Percentiles rank a stretch among this genome's conserved stretches.
These are phyloP conservation scores for Adansonia grandidieri DNA, from an alignment of 441 rosid genomes.

Conservation along the genomic window DNA sequence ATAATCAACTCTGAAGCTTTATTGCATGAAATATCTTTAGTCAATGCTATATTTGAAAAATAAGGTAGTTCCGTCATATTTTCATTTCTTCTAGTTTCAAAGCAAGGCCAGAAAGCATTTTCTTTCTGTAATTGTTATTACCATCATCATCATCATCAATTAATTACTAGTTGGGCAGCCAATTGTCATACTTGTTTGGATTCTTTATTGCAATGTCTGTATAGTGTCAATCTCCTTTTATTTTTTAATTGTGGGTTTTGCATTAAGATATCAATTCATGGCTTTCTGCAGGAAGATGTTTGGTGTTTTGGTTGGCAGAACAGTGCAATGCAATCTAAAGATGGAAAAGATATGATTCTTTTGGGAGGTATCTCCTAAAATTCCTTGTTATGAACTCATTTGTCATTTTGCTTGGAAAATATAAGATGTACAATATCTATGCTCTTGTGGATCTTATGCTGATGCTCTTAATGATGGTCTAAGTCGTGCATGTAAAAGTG, in stretches of 20 bases:
- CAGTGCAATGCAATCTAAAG: conserved; percentile 66
- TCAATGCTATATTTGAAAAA: not conserved
- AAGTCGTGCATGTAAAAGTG: not conserved
- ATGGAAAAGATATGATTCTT: conserved; percentile 65
- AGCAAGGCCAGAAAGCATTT: not conserved
- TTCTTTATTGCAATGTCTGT: conserved; percentile 7
- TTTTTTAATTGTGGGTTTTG: not conserved
- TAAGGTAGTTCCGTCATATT: not conserved
- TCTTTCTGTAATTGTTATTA: not conserved
- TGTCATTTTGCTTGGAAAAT: conserved; percentile 10
- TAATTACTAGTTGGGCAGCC: not conserved
- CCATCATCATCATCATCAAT: not conserved
- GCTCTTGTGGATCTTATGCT: conserved; percentile 4
- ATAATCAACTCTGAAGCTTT: not conserved
- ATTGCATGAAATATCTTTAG: not conserved
- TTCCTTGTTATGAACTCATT: conserved; percentile 17
- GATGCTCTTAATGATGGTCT: not conserved
- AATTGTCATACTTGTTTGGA: not conserved
- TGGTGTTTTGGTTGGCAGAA: conserved; percentile 97
- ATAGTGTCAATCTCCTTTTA: conserved; percentile 2
- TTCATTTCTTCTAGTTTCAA: not conserved
- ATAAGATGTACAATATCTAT: not conserved
- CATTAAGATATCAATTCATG: conserved; percentile 18
- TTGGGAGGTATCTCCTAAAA: conserved; percentile 71
- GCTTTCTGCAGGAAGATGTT: conserved; percentile 53